Base-by-base conservation (phyloP, 1,284 basidiomycete genomes). In the Amylostereum chailletii region DNA sequence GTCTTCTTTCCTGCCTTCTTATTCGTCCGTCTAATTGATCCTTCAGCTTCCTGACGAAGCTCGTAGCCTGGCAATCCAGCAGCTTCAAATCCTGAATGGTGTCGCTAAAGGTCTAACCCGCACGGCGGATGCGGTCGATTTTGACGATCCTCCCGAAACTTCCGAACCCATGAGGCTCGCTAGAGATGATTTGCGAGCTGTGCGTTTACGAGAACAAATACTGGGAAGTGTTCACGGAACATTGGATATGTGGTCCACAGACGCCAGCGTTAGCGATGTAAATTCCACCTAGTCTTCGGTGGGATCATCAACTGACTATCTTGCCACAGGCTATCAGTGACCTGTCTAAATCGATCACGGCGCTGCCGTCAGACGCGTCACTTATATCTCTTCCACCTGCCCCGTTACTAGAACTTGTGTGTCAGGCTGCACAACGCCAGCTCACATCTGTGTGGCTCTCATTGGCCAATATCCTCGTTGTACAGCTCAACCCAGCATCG, bases 31-130 rank as follows among this genome's bases (percentile, higher is more conserved):
- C 34, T 48, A 53, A 42, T 31, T 32, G 27, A n/a, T 37, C 47
- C 31, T 8, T 42, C 59, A 93, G 81, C 70, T 81, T 5, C 80
- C 80, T 0, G 84, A 86, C 29, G 84, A 88, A 57, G 78, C 85
- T 1, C 77, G 79, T 4, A 62, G 65, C 0, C 58, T 79, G 3
- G 76, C 76, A 0, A 77, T 87, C 31, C 71, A 79, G 10, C 86
- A 90, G 55, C 73, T 94, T 4, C 82, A 88, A 57, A 86, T 84
- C 0, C 70, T 95, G 11, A 78, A 88, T 0, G 90, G 90, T 6
- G 81, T 91, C 36, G 86, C 90, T 5, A 87, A 86, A 53, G 92
- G 92, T 2, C 73, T 94, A 6, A 90, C 92, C 0, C 78, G 86
- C 6, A 78, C 78, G 0, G 76, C 77, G 3, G 91, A 93, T 59